phyloP scores from a whole-genome alignment of 2,329 filamentous ascomycete species.

The Stachybotrys echinatus region DNA sequence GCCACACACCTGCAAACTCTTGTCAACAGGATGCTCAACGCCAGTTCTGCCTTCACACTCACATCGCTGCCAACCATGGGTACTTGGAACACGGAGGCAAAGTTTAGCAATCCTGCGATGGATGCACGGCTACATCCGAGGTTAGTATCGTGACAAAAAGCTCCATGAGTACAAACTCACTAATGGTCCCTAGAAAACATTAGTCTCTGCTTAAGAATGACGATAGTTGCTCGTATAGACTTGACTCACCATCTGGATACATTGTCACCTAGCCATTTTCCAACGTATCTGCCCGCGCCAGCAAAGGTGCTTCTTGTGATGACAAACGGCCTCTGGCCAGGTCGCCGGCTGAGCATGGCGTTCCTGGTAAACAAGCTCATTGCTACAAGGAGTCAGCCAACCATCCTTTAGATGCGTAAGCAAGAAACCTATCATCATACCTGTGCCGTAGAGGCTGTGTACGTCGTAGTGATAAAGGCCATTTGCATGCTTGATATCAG shows the following conservation, averaged over 20 bases:
- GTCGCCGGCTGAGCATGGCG: constrained; percentile 59
- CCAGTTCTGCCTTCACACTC: too few species aligned
- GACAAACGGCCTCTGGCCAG: constrained; percentile 57
- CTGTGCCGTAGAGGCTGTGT: constrained; percentile 69
- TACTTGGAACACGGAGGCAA: constrained; percentile 59
- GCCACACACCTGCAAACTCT: constrained; percentile 46
- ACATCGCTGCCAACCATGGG: constrained; percentile 67
- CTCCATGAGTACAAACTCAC: neutral
- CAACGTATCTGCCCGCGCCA: constrained; percentile 59
- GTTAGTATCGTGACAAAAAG: neutral
- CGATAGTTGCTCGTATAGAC: constrained; percentile 34
- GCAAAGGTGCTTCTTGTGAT: constrained; percentile 72
- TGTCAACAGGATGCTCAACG: neutral
- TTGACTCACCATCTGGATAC: constrained; percentile 27
- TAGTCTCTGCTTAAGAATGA: too few species aligned
- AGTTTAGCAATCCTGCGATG: constrained; percentile 44
- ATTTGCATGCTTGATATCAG: constrained; percentile 61
- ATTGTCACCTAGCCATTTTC: constrained; percentile 47
- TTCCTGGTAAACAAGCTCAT: constrained; percentile 43
- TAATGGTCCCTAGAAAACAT: neutral
- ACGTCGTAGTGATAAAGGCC: constrained; percentile 53
- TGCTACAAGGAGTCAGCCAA: constrained; percentile 56
- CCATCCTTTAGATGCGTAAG: constrained; percentile 25
- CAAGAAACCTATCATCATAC: neutral
- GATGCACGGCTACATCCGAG: neutral